Evolutionary conservation across 2,329 filamentous ascomycete genomes (phyloP).

Genomic region (Colletotrichum nymphaeae): DNA sequence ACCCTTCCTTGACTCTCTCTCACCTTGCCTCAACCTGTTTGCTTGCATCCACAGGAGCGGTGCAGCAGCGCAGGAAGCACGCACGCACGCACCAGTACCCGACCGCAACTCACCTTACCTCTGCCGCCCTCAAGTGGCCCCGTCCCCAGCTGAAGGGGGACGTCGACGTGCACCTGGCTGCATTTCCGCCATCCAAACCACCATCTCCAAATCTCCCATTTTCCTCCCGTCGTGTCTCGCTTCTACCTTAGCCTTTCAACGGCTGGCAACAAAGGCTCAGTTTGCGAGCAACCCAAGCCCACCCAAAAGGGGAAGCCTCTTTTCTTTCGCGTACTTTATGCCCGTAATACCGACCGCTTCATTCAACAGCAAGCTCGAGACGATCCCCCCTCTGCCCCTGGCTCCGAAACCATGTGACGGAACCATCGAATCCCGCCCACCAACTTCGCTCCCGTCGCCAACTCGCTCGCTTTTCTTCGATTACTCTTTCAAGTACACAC

Average conservation of each 20-base stretch:
- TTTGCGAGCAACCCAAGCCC: slow-evolving; percentile 5
- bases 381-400: slow-evolving; percentile 32
- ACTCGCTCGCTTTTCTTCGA: slow-evolving; percentile 11
- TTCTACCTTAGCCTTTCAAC: slow-evolving; percentile 12
- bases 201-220: slow-evolving; percentile 13
- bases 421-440: slow-evolving; percentile 35
- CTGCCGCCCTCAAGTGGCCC: slow-evolving; percentile 5
- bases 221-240: slow-evolving; percentile 16
- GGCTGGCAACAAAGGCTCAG: slow-evolving; percentile 22
- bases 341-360: slow-evolving; percentile 16
- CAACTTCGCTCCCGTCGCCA: slow-evolving; percentile 29
- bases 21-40: not conserved
- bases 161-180: slow-evolving; percentile 25
- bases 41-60: not conserved
- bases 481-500: slow-evolving; percentile 3
- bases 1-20: not conserved
- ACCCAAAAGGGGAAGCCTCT: slow-evolving; percentile 1
- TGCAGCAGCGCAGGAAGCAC: slow-evolving; percentile 9
- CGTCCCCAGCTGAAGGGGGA: slow-evolving; percentile 33
- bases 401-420: slow-evolving; percentile 37
- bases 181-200: slow-evolving; percentile 30
- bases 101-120: slow-evolving; percentile 29
- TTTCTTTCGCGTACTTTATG: slow-evolving; percentile 7
- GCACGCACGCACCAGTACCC: slow-evolving; percentile 13
- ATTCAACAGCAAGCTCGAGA: slow-evolving; percentile 27